A percentile compares a stretch with the other conserved stretches of the same genome.
phyloP scores from a whole-genome alignment of 805 yeast genomes.

The Ascoidea rubescens region DNA sequence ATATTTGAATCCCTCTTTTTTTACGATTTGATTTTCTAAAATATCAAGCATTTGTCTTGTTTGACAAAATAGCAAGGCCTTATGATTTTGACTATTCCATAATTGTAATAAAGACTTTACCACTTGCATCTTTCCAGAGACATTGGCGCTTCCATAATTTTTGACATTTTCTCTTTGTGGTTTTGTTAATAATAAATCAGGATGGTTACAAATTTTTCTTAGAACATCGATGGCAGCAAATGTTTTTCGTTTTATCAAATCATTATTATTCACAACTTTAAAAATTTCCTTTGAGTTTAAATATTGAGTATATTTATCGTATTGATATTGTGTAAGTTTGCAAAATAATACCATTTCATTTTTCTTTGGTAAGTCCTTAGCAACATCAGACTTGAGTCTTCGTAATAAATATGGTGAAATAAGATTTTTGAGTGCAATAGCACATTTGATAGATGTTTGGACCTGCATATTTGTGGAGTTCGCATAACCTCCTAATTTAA shows the following conservation, averaged over 20 bases:
- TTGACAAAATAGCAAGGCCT: conserved; percentile 79
- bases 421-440: conserved; percentile 75
- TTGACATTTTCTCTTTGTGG: conserved; percentile 13
- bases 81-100: conserved; percentile 70
- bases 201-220: conserved; percentile 92
- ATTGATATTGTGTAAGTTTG: conserved; percentile 64
- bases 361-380: conserved; percentile 85
- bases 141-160: conserved; percentile 39
- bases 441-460: conserved; percentile 92
- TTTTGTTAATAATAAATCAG: conserved; percentile 50
- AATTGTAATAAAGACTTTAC: conserved; percentile 56
- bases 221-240: conserved; percentile 76
- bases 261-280: conserved; percentile 25
- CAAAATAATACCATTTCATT: conserved; percentile 92
- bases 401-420: conserved; percentile 83
- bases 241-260: conserved; percentile 67
- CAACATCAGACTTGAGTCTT: conserved; percentile 86
- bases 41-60: conserved; percentile 91
- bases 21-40: conserved; percentile 49
- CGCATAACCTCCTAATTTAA: conserved; percentile 95
- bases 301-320: conserved; percentile 59
- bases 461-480: conserved; percentile 94
- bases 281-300: conserved; percentile 53
- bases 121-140: conserved; percentile 88
- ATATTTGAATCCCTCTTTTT: conserved; percentile 25